Percentiles rank a stretch among this genome's conserved stretches.
These are phyloP conservation scores for Gigaspora rosea DNA, from an alignment of 192 early-diverging fungal genomes.

Conservation along the genomic window DNA sequence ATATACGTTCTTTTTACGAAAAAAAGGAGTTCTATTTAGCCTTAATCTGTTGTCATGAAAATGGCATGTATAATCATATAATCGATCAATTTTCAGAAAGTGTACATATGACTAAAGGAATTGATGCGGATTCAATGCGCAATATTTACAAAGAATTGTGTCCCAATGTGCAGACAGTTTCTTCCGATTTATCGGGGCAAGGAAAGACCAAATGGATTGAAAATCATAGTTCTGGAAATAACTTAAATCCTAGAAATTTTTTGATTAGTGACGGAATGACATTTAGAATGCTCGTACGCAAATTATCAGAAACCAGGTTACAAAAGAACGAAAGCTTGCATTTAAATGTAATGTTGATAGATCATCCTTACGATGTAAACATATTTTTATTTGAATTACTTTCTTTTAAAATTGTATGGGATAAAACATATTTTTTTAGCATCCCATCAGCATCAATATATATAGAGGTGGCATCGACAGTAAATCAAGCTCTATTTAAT, in stretches of 20 bases:
- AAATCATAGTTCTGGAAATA: background rate
- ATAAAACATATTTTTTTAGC: background rate
- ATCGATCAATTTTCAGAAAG: conserved; percentile 27
- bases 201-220: conserved; percentile 34
- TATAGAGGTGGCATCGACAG: conserved; percentile 33
- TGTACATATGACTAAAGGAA: conserved; percentile 21
- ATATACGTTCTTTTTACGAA: background rate
- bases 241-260: conserved; percentile 8
- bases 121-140: background rate
- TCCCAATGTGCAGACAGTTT: too few relatives aligned
- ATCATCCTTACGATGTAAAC: conserved; percentile 31
- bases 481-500: conserved; percentile 19
- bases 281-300: background rate
- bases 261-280: conserved; percentile 27
- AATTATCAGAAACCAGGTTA: conserved; percentile 20
- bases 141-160: too few relatives aligned
- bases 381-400: conserved; percentile 34
- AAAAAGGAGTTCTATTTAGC: conserved; percentile 17
- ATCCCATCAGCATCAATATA: conserved; percentile 1
- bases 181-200: background rate
- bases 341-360: conserved; percentile 4
- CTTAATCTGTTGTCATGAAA: conserved; percentile 26
- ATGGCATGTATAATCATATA: conserved; percentile 29
- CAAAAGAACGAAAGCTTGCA: conserved; percentile 23
- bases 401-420: conserved; percentile 5